phyloP scores from a whole-genome alignment of 495 filamentous ascomycete species.

The Clohesyomyces aquaticus region DNA sequence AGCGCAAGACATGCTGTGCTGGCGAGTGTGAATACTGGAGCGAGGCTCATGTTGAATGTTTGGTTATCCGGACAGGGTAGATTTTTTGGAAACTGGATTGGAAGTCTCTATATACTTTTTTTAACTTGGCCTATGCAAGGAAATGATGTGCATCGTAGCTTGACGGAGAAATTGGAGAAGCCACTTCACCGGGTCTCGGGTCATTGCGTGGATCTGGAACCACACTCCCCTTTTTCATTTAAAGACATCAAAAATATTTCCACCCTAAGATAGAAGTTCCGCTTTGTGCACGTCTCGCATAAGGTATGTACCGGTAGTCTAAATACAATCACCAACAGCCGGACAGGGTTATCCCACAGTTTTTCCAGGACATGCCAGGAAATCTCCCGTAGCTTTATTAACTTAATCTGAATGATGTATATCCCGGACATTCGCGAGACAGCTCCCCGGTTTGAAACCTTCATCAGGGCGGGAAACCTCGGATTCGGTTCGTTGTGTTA shows the following conservation, averaged over 20 bases:
- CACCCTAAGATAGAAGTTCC: no score
- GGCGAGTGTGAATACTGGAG: constrained; percentile 3
- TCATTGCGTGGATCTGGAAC: no score
- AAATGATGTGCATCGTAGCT: no score
- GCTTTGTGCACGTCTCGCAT: no score
- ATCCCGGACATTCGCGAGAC: neutral
- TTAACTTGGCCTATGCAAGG: no score
- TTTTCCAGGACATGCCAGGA: neutral
- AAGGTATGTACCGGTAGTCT: no score
- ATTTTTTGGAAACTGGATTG: neutral
- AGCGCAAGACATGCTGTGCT: constrained; percentile 1
- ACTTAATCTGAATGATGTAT: neutral
- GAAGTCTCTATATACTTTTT: neutral
- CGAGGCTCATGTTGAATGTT: constrained; percentile 7
- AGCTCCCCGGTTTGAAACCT: neutral
- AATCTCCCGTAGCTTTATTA: neutral
- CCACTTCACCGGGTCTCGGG: no score
- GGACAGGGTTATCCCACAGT: neutral
- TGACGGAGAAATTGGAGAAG: no score
- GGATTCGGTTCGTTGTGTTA: neutral
- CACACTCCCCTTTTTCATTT: no score
- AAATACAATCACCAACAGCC: no score
- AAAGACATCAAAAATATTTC: no score
- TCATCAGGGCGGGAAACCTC: neutral
- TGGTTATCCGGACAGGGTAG: no score